phyloP scores from a whole-genome alignment of 2,329 filamentous ascomycete genomes.

The Fusarium austroafricanum region DNA sequence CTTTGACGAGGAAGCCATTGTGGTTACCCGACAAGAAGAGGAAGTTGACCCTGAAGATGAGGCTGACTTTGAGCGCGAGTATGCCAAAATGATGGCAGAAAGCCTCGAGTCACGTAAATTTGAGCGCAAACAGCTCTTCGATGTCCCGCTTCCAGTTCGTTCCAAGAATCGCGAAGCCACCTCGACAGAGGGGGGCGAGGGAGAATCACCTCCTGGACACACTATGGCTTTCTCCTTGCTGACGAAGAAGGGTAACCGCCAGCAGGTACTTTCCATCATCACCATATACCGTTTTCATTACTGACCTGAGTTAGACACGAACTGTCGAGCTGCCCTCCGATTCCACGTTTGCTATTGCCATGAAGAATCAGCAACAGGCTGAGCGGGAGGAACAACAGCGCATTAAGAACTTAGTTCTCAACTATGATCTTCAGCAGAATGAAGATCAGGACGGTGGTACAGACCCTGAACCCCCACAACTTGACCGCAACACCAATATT shows the following conservation, averaged over 20 bases:
- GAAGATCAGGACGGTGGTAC: slow-evolving; percentile 81
- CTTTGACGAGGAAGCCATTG: slow-evolving; percentile 87
- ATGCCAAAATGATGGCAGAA: slow-evolving; percentile 98
- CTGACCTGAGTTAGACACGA: slow-evolving; percentile 71
- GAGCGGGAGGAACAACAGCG: slow-evolving; percentile 97
- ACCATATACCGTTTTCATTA: neutral
- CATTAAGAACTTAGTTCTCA: slow-evolving; percentile 97
- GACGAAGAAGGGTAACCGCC: slow-evolving; percentile 95
- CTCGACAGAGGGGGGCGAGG: slow-evolving; percentile 45
- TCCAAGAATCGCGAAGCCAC: slow-evolving; percentile 70
- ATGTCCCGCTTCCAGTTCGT: slow-evolving; percentile 96
- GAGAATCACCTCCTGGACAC: slow-evolving; percentile 42
- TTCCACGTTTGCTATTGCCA: slow-evolving; percentile 93
- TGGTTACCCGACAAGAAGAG: slow-evolving; percentile 91
- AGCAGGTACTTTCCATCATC: slow-evolving; percentile 73
- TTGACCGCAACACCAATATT: slow-evolving; percentile 57
- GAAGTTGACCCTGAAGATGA: slow-evolving; percentile 92
- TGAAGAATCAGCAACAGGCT: slow-evolving; percentile 95
- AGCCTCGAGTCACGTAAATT: slow-evolving; percentile 96
- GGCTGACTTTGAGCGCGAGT: slow-evolving; percentile 97
- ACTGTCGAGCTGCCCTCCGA: slow-evolving; percentile 91
- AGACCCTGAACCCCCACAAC: slow-evolving; percentile 27
- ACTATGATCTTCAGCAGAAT: slow-evolving; percentile 90
- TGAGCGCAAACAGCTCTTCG: slow-evolving; percentile 92
- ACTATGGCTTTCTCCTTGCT: slow-evolving; percentile 98